Conservation (phyloP, 441 rosid genomes). For the Gossypium aridum region DNA sequence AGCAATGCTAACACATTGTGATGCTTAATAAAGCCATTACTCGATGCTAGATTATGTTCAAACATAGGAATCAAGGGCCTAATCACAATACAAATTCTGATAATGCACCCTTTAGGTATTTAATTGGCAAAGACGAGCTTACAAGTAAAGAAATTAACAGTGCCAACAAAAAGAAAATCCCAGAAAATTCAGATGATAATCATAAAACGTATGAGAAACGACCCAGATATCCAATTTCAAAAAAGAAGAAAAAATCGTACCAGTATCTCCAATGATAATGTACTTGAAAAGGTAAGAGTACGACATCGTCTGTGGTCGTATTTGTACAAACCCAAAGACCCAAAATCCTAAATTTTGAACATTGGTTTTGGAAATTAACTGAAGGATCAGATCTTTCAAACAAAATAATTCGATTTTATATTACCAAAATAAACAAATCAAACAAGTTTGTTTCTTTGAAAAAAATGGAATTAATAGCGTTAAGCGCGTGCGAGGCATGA, state of each 20-base stretch:
- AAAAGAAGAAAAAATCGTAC: not conserved
- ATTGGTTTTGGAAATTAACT: not conserved
- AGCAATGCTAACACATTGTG: not conserved
- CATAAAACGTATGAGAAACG: not conserved
- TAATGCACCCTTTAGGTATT: not conserved
- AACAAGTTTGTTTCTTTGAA: not conserved
- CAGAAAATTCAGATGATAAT: not conserved
- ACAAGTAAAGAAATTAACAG: not conserved
- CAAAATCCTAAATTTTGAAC: not conserved
- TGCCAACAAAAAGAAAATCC: not conserved
- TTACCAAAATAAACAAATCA: not conserved
- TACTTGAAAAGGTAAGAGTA: constrained; percentile 29
- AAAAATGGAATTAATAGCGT: not conserved
- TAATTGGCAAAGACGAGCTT: not conserved
- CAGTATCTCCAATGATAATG: constrained; percentile 24
- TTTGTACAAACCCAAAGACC: not conserved
- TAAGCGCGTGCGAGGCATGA: not conserved
- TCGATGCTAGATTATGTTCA: too few relatives aligned
- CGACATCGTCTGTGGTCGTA: constrained; percentile 12
- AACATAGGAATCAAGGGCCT: not conserved
- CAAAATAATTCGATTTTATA: not conserved
- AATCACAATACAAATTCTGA: not conserved
- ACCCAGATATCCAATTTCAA: not conserved
- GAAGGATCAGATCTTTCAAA: constrained; percentile 6
- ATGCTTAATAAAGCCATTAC: not conserved